phyloP scores from a whole-genome alignment of 2,329 filamentous ascomycete species.

The Cytospora leucostoma region DNA sequence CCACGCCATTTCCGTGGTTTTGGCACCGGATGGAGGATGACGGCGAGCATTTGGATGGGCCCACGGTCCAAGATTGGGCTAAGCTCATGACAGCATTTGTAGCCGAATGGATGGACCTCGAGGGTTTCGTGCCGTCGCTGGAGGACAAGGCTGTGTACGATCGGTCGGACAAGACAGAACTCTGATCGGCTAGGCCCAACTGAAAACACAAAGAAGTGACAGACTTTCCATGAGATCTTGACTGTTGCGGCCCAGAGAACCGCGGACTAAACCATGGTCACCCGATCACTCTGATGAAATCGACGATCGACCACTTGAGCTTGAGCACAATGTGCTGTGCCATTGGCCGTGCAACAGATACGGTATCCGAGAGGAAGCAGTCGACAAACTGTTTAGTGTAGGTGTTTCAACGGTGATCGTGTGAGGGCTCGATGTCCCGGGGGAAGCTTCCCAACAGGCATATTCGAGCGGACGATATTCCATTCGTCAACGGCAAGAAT shows the following conservation, averaged over 20 bases:
- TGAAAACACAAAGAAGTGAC: not conserved
- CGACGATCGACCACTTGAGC: too few species aligned
- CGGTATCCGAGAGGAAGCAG: too few species aligned
- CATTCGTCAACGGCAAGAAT: too few species aligned
- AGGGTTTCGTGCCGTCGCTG: constrained; percentile 18
- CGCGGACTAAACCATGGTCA: not conserved
- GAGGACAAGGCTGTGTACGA: constrained; percentile 1
- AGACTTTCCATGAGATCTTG: not conserved
- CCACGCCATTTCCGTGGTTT: constrained; percentile 67
- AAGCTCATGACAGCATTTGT: constrained; percentile 72
- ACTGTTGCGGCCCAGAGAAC: not conserved
- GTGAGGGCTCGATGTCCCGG: too few species aligned
- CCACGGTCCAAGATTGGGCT: constrained; percentile 76
- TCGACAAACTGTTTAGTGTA: too few species aligned
- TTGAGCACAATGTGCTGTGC: too few species aligned
- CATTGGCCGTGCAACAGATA: too few species aligned
- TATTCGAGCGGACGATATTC: too few species aligned
- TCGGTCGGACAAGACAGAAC: constrained; percentile 21
- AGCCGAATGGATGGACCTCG: constrained; percentile 72
- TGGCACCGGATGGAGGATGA: constrained; percentile 76
- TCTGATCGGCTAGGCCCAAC: constrained; percentile 1
- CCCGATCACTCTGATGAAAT: too few species aligned
- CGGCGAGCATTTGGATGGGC: constrained; percentile 69
- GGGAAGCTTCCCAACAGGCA: too few species aligned
- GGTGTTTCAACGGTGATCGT: too few species aligned